Percentiles rank a stretch among this genome's conserved stretches.
Conservation (phyloP, 2,329 filamentous ascomycete species). For the Xylaria arbuscula region DNA sequence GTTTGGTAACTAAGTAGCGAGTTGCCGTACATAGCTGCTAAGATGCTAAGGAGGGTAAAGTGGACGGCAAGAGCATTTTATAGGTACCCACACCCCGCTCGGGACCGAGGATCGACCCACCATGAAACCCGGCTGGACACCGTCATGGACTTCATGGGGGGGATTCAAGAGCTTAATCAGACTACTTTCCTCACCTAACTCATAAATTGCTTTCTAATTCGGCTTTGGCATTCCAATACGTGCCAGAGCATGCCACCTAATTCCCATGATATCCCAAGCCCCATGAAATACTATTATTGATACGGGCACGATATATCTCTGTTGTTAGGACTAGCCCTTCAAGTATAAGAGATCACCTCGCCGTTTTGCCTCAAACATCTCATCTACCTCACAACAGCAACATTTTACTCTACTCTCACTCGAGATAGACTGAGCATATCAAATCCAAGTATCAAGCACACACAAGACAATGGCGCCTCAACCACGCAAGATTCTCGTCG, state of each 20-base stretch:
- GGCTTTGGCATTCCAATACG: background rate
- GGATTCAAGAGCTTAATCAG: background rate
- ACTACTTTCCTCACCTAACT: background rate
- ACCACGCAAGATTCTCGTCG: conserved; percentile 48
- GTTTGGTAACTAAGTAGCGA: no score
- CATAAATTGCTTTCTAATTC: background rate
- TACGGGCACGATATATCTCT: background rate
- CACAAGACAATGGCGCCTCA: conserved; percentile 34
- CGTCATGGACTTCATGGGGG: conserved; percentile 19
- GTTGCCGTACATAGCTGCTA: background rate
- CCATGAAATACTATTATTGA: background rate
- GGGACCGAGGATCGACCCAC: conserved; percentile 19
- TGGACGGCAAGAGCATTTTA: no score
- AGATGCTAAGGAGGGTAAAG: no score
- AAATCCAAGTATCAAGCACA: background rate
- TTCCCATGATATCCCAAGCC: background rate
- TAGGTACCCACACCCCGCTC: background rate
- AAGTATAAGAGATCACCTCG: background rate
- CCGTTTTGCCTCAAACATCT: background rate
- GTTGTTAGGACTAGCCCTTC: background rate
- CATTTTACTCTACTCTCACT: background rate
- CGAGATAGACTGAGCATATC: background rate
- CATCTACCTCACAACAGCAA: background rate
- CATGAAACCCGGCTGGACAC: background rate
- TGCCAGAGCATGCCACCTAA: background rate